These are phyloP conservation scores for Fusarium sp. DNA, from an alignment of 2,329 filamentous ascomycete species.

Conservation along the genomic window DNA sequence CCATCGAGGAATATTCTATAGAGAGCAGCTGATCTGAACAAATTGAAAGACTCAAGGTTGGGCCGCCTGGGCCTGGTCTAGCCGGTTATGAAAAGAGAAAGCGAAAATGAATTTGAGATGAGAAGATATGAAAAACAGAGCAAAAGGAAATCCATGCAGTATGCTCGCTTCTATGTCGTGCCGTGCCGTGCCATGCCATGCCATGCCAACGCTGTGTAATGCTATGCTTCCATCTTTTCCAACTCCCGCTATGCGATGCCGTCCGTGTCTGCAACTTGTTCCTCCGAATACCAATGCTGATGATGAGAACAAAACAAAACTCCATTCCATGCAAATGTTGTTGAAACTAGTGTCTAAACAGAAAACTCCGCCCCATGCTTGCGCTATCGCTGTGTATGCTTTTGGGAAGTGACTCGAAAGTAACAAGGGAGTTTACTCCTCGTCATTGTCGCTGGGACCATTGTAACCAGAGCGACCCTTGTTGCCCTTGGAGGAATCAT, in stretches of 20 bases:
- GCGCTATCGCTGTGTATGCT: conserved; percentile 19
- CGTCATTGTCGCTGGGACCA: conserved; percentile 50
- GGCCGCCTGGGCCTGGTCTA: conserved; percentile 29
- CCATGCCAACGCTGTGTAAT: conserved; percentile 17
- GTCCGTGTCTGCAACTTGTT: not conserved
- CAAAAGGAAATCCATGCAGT: conserved; percentile 22
- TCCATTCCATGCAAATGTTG: conserved; percentile 27
- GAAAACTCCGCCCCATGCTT: conserved; percentile 39
- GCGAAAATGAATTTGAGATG: not conserved
- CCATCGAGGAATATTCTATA: conserved; percentile 24
- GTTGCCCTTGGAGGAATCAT: conserved; percentile 47
- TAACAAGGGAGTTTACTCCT: conserved; percentile 37
- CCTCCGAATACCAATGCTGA: conserved; percentile 1
- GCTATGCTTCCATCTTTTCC: conserved; percentile 17
- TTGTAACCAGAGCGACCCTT: conserved; percentile 57
- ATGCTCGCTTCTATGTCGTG: conserved; percentile 15
- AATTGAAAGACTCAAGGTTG: conserved; percentile 6
- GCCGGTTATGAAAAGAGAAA: conserved; percentile 17
- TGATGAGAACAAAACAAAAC: conserved; percentile 18
- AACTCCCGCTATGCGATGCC: conserved; percentile 22
- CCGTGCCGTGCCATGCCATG: conserved; percentile 21
- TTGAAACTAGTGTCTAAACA: conserved; percentile 17
- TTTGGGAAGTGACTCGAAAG: not conserved
- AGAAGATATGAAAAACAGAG: conserved; percentile 2
- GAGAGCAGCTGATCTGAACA: conserved; percentile 29